Evolutionary conservation across 371 early-diverging fungal species (phyloP), one percentile per base, ranked within the genome.

Genomic region (Chytridiales sp.): DNA sequence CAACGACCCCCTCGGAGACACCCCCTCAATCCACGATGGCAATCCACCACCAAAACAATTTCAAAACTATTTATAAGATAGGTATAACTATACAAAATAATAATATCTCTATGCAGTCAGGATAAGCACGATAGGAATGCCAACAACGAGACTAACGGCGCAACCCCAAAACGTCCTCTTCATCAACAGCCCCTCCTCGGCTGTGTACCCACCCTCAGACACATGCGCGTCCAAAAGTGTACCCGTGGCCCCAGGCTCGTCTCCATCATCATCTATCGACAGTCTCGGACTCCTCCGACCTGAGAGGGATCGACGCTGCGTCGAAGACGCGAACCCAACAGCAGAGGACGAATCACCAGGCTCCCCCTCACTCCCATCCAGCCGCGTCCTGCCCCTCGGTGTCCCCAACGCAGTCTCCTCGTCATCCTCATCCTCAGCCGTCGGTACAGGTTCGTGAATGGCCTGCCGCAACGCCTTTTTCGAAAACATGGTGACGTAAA

Each of bases 401-500:
- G 6, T 22, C 29, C 17, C 17, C 35, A 50, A 30, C 15, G 44
- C 8, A 17, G 24, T 41, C 24, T 31, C 50, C 21, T 34, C 52
- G 1, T 36, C 59, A 34, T 21, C 59, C 8, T 15, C 38, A 13
- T 19, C 44, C 11, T n/a, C 40, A 34, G n/a, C 51, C 32, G 13
- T n/a, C 13, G 42, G 38, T 0, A 24, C 21, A 9, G 43, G 15
- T 22, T 2, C 42, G 49, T 36, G 46, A 21, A 61, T 56, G 4
- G 70, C 67, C 24, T 65, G 47, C 29, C 74, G 43, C 22, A 73
- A 40, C 11, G 74, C 69, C 15, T 63, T 57, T 21, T 56, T 40
- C 6, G 74, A 59, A 40, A 73, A 60, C 13, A 62, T 38, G 17
- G 68, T 68, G n/a, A 73, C 70, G 48, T 59, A 73, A 2, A 65